Percentiles rank a stretch among this genome's conserved stretches.
phyloP scores from a whole-genome alignment of 148 eudicot genomes.

The Heliosperma pusillum region DNA sequence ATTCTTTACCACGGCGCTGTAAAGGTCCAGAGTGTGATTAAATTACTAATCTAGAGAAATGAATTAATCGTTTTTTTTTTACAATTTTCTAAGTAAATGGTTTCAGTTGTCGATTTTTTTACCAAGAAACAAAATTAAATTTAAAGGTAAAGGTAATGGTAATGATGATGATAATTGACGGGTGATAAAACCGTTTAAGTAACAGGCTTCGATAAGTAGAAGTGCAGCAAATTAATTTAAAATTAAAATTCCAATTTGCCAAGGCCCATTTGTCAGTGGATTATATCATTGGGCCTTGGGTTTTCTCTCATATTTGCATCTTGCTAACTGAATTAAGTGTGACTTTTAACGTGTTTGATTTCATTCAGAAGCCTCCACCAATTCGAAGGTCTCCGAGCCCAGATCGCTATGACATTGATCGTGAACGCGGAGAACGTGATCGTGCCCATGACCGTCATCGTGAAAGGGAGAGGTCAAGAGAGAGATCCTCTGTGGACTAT shows the following conservation, averaged over 20 bases:
- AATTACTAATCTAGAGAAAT: too few species aligned
- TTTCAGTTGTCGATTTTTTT: too few species aligned
- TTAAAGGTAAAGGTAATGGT: too few species aligned
- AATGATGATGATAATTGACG: not conserved
- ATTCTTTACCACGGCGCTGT: not conserved
- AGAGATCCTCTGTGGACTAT: slow-evolving; percentile 6
- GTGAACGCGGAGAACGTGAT: slow-evolving; percentile 9
- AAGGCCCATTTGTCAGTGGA: not conserved
- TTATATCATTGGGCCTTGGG: not conserved
- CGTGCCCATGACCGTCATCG: slow-evolving; percentile 12
- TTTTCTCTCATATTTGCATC: not conserved
- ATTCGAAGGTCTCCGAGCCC: slow-evolving; percentile 28
- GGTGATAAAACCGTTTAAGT: not conserved
- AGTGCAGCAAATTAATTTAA: too few species aligned
- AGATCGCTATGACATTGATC: slow-evolving; percentile 26
- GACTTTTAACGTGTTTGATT: not conserved
- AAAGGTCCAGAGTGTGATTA: too few species aligned
- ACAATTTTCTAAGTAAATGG: too few species aligned
- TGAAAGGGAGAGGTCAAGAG: slow-evolving; percentile 3
- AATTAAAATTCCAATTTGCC: not conserved
- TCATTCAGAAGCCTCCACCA: slow-evolving; percentile 44
- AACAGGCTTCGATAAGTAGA: too few species aligned
- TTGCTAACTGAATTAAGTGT: not conserved
- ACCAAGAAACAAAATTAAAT: too few species aligned
- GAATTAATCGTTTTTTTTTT: too few species aligned